phyloP scores from a whole-genome alignment of 208 protist genomes.

The Acanthamoeba quina region DNA sequence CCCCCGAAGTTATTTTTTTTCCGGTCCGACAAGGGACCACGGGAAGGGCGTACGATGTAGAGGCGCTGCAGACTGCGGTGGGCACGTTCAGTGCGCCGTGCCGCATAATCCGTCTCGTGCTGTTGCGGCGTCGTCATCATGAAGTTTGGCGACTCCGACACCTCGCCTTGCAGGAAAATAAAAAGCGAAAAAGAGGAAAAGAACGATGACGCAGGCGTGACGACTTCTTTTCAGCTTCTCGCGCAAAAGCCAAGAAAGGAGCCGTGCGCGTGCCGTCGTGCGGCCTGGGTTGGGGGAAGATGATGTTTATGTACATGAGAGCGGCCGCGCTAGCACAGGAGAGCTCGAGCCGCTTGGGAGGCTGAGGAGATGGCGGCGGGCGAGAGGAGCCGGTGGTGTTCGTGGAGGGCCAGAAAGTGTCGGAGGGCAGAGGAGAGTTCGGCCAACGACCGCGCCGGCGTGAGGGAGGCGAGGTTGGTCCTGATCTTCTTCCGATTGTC shows the following conservation, averaged over 20 bases:
- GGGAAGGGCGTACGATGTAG: background rate
- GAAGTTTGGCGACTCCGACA: too few relatives aligned
- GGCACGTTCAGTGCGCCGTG: background rate
- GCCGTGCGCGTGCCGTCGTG: too few relatives aligned
- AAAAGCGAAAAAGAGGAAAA: too few relatives aligned
- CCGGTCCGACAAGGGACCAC: background rate
- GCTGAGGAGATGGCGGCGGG: background rate
- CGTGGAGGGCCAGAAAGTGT: slow-evolving; percentile 31
- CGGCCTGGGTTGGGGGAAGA: too few relatives aligned
- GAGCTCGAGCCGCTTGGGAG: slow-evolving; percentile 3
- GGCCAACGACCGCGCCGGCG: background rate
- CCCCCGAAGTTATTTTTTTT: background rate
- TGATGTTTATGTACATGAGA: too few relatives aligned
- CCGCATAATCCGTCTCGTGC: too few relatives aligned
- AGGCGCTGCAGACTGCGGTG: background rate
- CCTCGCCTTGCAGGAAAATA: too few relatives aligned
- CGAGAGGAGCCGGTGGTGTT: slow-evolving; percentile 31
- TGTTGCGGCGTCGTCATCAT: too few relatives aligned
- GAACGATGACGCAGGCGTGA: too few relatives aligned
- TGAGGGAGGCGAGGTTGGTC: background rate
- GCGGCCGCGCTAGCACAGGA: background rate
- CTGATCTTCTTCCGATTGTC: background rate
- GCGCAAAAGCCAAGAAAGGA: too few relatives aligned
- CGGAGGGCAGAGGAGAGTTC: slow-evolving; percentile 35
- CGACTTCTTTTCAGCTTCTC: too few relatives aligned